Base-by-base conservation (phyloP, 768 basidiomycete species). In the Rhodotorula kratochvilovae region DNA sequence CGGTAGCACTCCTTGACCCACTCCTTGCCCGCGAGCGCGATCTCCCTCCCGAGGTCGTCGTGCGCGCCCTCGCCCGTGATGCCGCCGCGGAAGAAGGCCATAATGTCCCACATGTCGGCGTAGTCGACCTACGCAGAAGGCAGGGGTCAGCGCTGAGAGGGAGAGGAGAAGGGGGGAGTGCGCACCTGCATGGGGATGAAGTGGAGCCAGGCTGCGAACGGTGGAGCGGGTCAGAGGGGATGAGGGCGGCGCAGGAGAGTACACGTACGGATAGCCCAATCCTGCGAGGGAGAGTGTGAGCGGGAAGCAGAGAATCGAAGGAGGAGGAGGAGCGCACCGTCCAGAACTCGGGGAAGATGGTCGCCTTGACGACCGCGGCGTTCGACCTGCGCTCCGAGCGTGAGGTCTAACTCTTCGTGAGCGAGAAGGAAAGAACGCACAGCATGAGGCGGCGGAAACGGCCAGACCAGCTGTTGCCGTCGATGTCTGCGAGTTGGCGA, bases 21-120 rank as follows among this genome's bases (percentile, higher is more conserved):
- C 53, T 72, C 66, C 60, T 76, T 76, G 16, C 77, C 77, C 10
- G 69, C 73, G 33, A 45, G 0, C 1, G 75, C 77, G 27, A 77
- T 77, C 61, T 74, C 68, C 62, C 69, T 69, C 3, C 68, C 77
- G 23, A 74, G 75, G 7, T 71, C 72, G 57, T 77, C 77, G 67
- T 77, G 77, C 31, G 75, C 75, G 42, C 68, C 68, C 33, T 75
- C 71, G n/a, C 72, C 73, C 46, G 61, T 64, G 50, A 68, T 43
- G 12, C 71, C 75, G 39, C 77, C 77, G 3, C 73, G 65, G 73
- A 76, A 77, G 72, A 74, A 77, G 2, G 77, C 73, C 66, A 77
- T 65, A 31, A 77, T 67, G 63, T 77, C 75, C 66, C 70, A 76
- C 69, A 76, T 75, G 63, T 77, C 77, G 27, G 70, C 58, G 59